These are phyloP conservation scores for Grifola frondosa DNA, from an alignment of 1,284 basidiomycete genomes.

Conservation along the genomic window DNA sequence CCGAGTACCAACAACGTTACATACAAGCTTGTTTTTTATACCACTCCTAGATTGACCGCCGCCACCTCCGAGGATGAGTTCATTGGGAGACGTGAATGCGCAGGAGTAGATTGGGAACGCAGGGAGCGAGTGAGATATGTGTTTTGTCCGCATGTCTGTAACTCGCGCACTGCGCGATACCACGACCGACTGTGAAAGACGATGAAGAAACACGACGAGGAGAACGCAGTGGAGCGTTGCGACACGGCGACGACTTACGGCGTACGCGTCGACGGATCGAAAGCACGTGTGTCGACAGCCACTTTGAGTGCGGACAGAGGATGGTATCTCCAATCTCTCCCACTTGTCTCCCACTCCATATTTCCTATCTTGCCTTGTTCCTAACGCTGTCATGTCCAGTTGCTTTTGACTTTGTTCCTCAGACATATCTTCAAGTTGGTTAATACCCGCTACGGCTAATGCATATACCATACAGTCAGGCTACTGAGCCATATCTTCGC, in stretches of 20 bases:
- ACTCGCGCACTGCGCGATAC: background rate
- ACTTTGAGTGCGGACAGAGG: background rate
- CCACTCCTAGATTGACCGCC: slow-evolving; percentile 81
- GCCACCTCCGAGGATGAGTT: slow-evolving; percentile 88
- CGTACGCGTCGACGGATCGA: background rate
- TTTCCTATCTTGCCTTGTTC: slow-evolving; percentile 1
- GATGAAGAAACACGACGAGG: background rate
- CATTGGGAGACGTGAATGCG: slow-evolving; percentile 72
- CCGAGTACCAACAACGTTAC: no score
- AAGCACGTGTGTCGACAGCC: background rate
- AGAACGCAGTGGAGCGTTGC: background rate
- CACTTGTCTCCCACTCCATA: slow-evolving; percentile 5
- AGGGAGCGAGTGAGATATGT: slow-evolving; percentile 73
- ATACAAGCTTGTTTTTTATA: slow-evolving; percentile 89
- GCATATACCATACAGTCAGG: no score
- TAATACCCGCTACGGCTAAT: slow-evolving; percentile 9
- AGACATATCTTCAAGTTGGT: background rate
- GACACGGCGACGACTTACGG: background rate
- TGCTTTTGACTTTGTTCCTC: background rate
- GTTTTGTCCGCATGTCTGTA: slow-evolving; percentile 68
- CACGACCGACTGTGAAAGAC: background rate
- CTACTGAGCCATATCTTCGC: slow-evolving; percentile 5
- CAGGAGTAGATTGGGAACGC: slow-evolving; percentile 87
- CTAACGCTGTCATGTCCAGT: background rate
- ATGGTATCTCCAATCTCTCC: background rate